Evolutionary conservation across 805 yeast genomes (phyloP).

Genomic region (Candida insectalens): DNA sequence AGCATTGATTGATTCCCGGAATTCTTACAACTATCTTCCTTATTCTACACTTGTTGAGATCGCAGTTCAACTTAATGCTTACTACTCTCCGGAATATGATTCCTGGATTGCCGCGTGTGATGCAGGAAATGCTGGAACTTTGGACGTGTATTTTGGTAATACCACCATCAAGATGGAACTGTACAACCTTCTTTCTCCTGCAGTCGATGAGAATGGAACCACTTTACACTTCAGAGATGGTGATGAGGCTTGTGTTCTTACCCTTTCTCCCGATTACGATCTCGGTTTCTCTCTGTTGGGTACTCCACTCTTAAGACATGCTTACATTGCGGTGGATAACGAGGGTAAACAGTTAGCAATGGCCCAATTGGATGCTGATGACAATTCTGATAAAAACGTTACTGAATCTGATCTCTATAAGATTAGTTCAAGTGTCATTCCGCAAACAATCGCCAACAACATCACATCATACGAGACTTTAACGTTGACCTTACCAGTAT

Average conservation of each 20-base stretch:
- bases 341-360: constrained; percentile 47
- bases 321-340: constrained; percentile 56
- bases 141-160: constrained; percentile 46
- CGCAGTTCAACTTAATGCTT: constrained; percentile 64
- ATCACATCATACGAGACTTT: constrained; percentile 11
- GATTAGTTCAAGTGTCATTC: constrained; percentile 22
- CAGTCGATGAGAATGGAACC: constrained; percentile 25
- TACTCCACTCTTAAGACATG: constrained; percentile 39
- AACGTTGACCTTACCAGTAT: constrained; percentile 20
- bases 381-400: background rate
- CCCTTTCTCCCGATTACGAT: constrained; percentile 35
- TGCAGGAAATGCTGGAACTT: constrained; percentile 37
- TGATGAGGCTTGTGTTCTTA: constrained; percentile 44
- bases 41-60: constrained; percentile 44
- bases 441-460: constrained; percentile 20
- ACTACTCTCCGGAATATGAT: constrained; percentile 34
- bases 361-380: background rate
- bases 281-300: constrained; percentile 51
- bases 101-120: constrained; percentile 60
- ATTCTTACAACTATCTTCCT: constrained; percentile 42
- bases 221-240: constrained; percentile 43
- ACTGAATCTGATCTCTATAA: constrained; percentile 6
- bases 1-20: constrained; percentile 50
- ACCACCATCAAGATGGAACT: constrained; percentile 41
- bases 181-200: constrained; percentile 32